These are phyloP conservation scores for Austroboletus festivus DNA, from an alignment of 768 basidiomycete genomes.

Conservation along the genomic window DNA sequence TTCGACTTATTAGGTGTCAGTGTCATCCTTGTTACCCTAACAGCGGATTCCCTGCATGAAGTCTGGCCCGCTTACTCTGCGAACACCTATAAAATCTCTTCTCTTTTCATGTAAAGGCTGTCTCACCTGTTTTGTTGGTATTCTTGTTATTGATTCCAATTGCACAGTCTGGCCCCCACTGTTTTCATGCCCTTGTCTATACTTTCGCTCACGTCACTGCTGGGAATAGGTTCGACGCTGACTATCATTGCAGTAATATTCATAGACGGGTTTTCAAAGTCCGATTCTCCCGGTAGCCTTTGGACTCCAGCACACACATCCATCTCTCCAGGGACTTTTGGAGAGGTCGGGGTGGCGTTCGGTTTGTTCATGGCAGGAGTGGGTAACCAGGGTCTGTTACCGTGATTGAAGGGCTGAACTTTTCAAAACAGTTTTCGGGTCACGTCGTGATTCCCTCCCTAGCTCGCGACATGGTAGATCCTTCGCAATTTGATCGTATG, in stretches of 20 bases:
- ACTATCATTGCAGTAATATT: conserved; percentile 75
- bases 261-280: conserved; percentile 76
- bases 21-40: conserved; percentile 85
- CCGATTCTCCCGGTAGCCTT: conserved; percentile 74
- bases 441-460: conserved; percentile 91
- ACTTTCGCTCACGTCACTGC: conserved; percentile 83
- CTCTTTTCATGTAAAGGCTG: conserved; percentile 60
- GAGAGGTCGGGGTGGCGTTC: conserved; percentile 72
- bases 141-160: conserved; percentile 1
- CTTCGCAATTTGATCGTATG: conserved; percentile 75
- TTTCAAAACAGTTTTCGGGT: conserved; percentile 65
- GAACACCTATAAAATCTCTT: conserved; percentile 72
- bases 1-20: conserved; percentile 34
- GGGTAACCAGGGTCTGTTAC: conserved; percentile 21
- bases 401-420: neutral
- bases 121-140: neutral
- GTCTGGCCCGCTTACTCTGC: conserved; percentile 66
- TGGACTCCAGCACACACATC: conserved; percentile 72
- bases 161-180: conserved; percentile 72
- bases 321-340: conserved; percentile 47
- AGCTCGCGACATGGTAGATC: conserved; percentile 86
- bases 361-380: conserved; percentile 94
- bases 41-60: conserved; percentile 80
- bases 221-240: conserved; percentile 79
- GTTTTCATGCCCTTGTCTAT: conserved; percentile 83